Conservation (phyloP, 805 yeast genomes). For the Kuraishia floccosa region DNA sequence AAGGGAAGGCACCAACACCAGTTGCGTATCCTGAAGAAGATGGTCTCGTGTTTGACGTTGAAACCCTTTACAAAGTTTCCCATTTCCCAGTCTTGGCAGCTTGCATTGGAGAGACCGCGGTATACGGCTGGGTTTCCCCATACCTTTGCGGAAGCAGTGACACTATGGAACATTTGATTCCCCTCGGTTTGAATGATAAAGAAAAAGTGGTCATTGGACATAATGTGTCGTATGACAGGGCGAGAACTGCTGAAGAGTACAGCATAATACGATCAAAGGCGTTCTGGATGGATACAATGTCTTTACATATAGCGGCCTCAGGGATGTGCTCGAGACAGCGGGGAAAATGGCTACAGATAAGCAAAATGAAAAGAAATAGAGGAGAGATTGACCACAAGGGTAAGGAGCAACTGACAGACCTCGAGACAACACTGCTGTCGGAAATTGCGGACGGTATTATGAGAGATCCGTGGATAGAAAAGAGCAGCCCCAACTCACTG, state of each 20-base stretch:
- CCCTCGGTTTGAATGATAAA: conserved; percentile 41
- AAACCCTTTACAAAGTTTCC: conserved; percentile 66
- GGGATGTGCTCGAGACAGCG: conserved; percentile 94
- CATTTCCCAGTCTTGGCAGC: conserved; percentile 73
- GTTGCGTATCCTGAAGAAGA: conserved; percentile 68
- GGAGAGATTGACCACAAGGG: conserved; percentile 7
- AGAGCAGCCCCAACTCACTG: conserved; percentile 69
- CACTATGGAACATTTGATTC: conserved; percentile 55
- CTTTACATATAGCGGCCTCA: conserved; percentile 78
- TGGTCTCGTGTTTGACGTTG: conserved; percentile 80
- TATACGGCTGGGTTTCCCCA: conserved; percentile 97
- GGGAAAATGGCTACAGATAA: conserved; percentile 58
- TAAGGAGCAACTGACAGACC: conserved; percentile 9
- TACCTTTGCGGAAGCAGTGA: conserved; percentile 46
- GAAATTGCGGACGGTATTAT: conserved; percentile 14
- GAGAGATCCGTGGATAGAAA: conserved; percentile 76
- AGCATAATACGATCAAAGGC: conserved; percentile 52
- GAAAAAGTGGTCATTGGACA: conserved; percentile 75
- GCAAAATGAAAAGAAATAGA: conserved; percentile 20
- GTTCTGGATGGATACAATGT: conserved; percentile 84
- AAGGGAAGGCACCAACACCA: conserved; percentile 35
- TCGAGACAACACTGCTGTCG: conserved; percentile 14
- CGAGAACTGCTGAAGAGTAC: conserved; percentile 79
- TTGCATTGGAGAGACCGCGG: conserved; percentile 65
- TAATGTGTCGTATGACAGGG: conserved; percentile 85